Percentiles rank a stretch among this genome's conserved stretches.
Evolutionary conservation across 2,329 filamentous ascomycete genomes (phyloP).

Genomic region (Claviceps sp.): DNA sequence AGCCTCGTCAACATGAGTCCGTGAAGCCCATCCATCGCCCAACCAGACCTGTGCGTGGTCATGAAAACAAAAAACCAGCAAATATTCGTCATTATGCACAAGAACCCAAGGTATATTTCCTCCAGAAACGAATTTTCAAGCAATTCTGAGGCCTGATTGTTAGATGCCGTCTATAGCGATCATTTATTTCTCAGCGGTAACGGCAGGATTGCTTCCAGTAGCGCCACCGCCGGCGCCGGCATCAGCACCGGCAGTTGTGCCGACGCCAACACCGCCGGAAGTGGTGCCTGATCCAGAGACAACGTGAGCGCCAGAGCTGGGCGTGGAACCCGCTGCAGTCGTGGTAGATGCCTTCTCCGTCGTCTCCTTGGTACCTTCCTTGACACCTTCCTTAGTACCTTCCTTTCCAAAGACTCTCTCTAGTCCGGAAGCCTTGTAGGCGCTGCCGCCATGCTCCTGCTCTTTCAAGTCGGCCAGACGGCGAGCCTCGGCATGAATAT

Average conservation of each 20-base stretch:
- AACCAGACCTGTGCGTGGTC: no score
- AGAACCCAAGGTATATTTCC: no score
- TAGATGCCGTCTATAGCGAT: slow-evolving; percentile 4
- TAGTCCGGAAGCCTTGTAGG: slow-evolving; percentile 45
- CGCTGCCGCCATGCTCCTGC: slow-evolving; percentile 43
- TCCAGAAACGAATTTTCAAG: no score
- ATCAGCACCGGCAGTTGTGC: neutral
- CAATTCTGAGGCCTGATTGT: slow-evolving; percentile 11
- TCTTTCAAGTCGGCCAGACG: slow-evolving; percentile 82
- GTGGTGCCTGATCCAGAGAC: neutral
- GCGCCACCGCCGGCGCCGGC: slow-evolving; percentile 4
- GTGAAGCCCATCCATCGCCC: no score
- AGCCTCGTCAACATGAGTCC: no score
- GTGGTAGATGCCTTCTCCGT: slow-evolving; percentile 9
- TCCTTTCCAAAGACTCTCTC: slow-evolving; percentile 45
- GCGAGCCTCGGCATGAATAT: slow-evolving; percentile 84
- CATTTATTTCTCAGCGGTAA: slow-evolving; percentile 6
- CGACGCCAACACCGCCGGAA: neutral
- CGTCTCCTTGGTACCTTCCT: slow-evolving; percentile 4
- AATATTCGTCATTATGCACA: no score
- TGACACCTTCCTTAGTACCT: slow-evolving; percentile 19
- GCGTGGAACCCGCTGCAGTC: slow-evolving; percentile 6
- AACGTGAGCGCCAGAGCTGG: neutral
- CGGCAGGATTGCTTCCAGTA: slow-evolving; percentile 1
- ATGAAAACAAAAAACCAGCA: no score